Evolutionary conservation across 148 eudicot species (phyloP).

Genomic region (Cornus suecica): DNA sequence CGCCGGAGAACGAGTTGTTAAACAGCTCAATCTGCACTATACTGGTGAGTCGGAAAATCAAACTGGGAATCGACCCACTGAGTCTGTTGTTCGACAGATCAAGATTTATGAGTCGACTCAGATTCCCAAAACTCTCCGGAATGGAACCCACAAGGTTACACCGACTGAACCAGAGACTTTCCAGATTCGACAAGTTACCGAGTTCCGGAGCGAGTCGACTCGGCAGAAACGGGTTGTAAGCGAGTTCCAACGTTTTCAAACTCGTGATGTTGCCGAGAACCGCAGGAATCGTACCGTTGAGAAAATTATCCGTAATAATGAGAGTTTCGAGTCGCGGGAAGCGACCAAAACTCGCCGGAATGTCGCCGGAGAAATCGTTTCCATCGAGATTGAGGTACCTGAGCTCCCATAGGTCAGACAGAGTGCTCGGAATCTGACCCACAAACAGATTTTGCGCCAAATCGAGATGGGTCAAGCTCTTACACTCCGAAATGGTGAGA

Average conservation of each 20-base stretch:
- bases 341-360: constrained; percentile 35
- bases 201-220: constrained; percentile 30
- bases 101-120: constrained; percentile 32
- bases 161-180: constrained; percentile 23
- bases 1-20: constrained; percentile 40
- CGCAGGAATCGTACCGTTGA: constrained; percentile 32
- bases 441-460: constrained; percentile 27
- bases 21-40: constrained; percentile 41
- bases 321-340: constrained; percentile 33
- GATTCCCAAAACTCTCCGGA: constrained; percentile 23
- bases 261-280: constrained; percentile 28
- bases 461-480: constrained; percentile 24
- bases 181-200: constrained; percentile 34
- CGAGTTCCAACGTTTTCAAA: constrained; percentile 26
- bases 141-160: constrained; percentile 31
- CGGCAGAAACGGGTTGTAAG: constrained; percentile 35
- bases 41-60: constrained; percentile 18
- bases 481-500: constrained; percentile 23
- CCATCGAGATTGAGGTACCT: constrained; percentile 22
- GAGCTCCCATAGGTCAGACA: constrained; percentile 22
- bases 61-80: constrained; percentile 28
- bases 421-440: constrained; percentile 34
- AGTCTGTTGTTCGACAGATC: constrained; percentile 36
- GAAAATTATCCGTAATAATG: constrained; percentile 26
- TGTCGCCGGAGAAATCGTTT: constrained; percentile 32